These are phyloP conservation scores for Podila horticola DNA, from an alignment of 192 early-diverging fungal genomes.

Conservation along the genomic window DNA sequence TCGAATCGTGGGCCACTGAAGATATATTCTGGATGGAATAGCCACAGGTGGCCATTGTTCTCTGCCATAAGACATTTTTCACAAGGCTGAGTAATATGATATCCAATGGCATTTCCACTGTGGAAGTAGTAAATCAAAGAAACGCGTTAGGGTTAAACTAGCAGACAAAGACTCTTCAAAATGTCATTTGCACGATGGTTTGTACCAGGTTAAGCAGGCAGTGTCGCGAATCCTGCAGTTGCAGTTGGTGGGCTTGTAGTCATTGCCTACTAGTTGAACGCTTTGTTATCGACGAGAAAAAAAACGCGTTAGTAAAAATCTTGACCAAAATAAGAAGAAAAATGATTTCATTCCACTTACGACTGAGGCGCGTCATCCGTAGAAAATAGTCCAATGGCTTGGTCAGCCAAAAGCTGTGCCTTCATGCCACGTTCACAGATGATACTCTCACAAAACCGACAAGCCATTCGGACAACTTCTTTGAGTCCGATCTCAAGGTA, in stretches of 20 bases:
- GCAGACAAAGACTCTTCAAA: not conserved
- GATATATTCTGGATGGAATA: slow-evolving; percentile 84
- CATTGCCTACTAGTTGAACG: slow-evolving; percentile 70
- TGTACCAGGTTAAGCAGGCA: slow-evolving; percentile 74
- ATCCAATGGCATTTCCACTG: slow-evolving; percentile 79
- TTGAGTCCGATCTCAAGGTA: slow-evolving; percentile 53
- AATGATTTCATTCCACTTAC: slow-evolving; percentile 52
- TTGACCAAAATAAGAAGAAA: not conserved
- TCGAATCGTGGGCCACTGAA: slow-evolving; percentile 17
- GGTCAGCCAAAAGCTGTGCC: slow-evolving; percentile 74
- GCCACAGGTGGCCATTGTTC: slow-evolving; percentile 97
- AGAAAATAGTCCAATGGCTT: slow-evolving; percentile 72
- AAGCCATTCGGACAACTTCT: slow-evolving; percentile 67
- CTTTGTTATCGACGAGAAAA: slow-evolving; percentile 27
- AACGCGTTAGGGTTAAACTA: not conserved
- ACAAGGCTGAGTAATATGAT: slow-evolving; percentile 85
- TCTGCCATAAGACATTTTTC: slow-evolving; percentile 82
- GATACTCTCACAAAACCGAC: slow-evolving; percentile 68
- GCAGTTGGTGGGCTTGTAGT: slow-evolving; percentile 77
- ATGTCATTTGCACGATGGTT: not conserved
- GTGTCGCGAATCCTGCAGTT: slow-evolving; percentile 76
- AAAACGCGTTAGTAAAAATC: not conserved
- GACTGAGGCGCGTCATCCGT: slow-evolving; percentile 71
- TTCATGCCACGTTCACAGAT: slow-evolving; percentile 82
- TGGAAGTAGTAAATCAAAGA: not conserved